Evolutionary conservation across 2,329 filamentous ascomycete species (phyloP).

Genomic region (Macrophomina tecta): DNA sequence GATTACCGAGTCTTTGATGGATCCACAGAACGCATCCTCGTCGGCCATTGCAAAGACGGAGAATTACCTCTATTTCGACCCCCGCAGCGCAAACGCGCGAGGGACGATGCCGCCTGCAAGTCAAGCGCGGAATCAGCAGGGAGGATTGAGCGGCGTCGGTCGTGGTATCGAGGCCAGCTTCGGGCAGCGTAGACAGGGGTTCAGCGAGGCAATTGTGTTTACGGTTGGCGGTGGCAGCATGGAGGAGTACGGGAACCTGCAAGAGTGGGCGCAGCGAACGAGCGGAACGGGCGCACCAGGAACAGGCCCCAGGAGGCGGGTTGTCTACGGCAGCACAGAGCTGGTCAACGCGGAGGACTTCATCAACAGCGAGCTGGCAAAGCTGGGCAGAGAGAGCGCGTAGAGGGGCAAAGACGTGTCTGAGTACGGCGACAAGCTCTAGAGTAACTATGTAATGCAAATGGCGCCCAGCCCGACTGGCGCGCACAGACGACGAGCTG

Average conservation of each 20-base stretch:
- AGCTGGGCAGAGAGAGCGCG: constrained; percentile 62
- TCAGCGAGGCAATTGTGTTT: constrained; percentile 90
- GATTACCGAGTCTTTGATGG: constrained; percentile 98
- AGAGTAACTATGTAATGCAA: constrained; percentile 14
- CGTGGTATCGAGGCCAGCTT: constrained; percentile 80
- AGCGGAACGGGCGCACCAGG: constrained; percentile 59
- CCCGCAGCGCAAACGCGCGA: constrained; percentile 87
- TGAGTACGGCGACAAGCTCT: constrained; percentile 1
- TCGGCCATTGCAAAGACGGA: constrained; percentile 96
- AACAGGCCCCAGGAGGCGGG: constrained; percentile 71
- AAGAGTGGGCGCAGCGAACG: constrained; percentile 90
- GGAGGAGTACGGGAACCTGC: constrained; percentile 97
- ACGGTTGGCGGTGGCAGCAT: constrained; percentile 93
- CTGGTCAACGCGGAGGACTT: constrained; percentile 69
- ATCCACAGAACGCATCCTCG: constrained; percentile 85
- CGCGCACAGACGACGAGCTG: constrained; percentile 1
- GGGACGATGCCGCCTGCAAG: constrained; percentile 88
- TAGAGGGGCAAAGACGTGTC: constrained; percentile 29
- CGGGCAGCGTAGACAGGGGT: constrained; percentile 87
- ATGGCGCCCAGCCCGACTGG: background rate
- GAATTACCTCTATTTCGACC: constrained; percentile 96
- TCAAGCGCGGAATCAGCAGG: constrained; percentile 50
- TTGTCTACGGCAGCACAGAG: constrained; percentile 94
- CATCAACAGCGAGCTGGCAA: constrained; percentile 61
- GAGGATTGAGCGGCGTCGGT: constrained; percentile 52